These are phyloP conservation scores for Trichosanthes cucumerina DNA, from an alignment of 306 rosid species.

Conservation along the genomic window DNA sequence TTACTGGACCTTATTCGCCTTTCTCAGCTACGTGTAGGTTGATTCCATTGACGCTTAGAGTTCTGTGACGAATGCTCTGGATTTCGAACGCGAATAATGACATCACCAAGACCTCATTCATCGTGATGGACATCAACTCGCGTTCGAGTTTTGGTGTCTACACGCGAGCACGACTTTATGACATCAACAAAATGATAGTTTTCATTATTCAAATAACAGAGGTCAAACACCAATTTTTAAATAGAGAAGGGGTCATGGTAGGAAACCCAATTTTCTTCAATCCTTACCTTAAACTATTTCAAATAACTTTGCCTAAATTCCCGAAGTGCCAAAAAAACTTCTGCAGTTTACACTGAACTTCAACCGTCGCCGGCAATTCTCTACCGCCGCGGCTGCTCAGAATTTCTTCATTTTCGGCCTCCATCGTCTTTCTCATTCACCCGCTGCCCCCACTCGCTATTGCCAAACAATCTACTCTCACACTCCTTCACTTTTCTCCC, in stretches of 20 bases:
- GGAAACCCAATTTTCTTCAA: too few species aligned
- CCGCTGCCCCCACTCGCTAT: background rate
- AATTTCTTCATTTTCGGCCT: background rate
- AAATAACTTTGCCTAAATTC: background rate
- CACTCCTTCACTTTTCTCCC: background rate
- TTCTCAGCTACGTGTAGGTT: constrained; percentile 70
- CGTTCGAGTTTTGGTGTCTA: too few species aligned
- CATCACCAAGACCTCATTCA: too few species aligned
- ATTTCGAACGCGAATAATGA: too few species aligned
- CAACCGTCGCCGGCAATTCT: constrained; percentile 2
- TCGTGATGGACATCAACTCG: too few species aligned
- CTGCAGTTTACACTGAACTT: background rate
- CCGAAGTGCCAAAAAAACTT: background rate
- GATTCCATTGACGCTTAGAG: constrained; percentile 49
- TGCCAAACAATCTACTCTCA: background rate
- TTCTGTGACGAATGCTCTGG: constrained; percentile 46
- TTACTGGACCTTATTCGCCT: constrained; percentile 45
- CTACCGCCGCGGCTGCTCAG: background rate
- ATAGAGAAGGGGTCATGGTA: too few species aligned
- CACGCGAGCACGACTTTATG: too few species aligned
- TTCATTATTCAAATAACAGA: too few species aligned
- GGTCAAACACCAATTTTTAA: too few species aligned
- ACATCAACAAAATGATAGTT: too few species aligned
- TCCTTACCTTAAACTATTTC: background rate
- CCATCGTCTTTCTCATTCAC: background rate